Evolutionary conservation across 2,329 filamentous ascomycete genomes (phyloP).

Genomic region (Fusarium domesticum): DNA sequence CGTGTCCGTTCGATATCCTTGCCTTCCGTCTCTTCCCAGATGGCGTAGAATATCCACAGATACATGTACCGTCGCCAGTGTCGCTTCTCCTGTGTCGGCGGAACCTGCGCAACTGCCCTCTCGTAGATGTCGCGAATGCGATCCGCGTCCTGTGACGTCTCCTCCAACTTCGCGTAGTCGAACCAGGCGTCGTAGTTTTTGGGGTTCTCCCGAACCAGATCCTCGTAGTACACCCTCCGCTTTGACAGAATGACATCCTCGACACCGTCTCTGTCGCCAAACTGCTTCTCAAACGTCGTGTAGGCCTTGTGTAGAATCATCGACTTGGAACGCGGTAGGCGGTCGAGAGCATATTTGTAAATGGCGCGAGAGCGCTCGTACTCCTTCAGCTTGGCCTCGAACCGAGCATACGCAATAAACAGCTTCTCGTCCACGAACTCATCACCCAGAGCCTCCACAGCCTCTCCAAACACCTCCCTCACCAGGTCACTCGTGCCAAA

Average conservation of each 20-base stretch:
- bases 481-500: conserved; percentile 89
- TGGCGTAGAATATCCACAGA: conserved; percentile 94
- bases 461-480: conserved; percentile 83
- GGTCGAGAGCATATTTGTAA: conserved; percentile 94
- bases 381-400: conserved; percentile 92
- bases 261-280: conserved; percentile 86
- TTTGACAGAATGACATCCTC: conserved; percentile 97
- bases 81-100: conserved; percentile 91
- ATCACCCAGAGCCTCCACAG: conserved; percentile 85
- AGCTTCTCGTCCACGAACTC: conserved; percentile 95
- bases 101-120: conserved; percentile 89
- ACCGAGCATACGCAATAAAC: conserved; percentile 93
- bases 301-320: conserved; percentile 86
- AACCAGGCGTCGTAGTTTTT: conserved; percentile 99
- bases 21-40: conserved; percentile 89
- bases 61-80: conserved; percentile 98
- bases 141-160: conserved; percentile 76
- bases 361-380: conserved; percentile 91
- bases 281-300: conserved; percentile 98
- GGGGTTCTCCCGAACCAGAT: conserved; percentile 87
- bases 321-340: conserved; percentile 83
- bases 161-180: conserved; percentile 88
- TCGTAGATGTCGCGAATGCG: conserved; percentile 92
- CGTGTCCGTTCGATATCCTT: conserved; percentile 75
- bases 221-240: conserved; percentile 87